phyloP scores from a whole-genome alignment of 2,329 filamentous ascomycete genomes.

The Apiospora sp. region DNA sequence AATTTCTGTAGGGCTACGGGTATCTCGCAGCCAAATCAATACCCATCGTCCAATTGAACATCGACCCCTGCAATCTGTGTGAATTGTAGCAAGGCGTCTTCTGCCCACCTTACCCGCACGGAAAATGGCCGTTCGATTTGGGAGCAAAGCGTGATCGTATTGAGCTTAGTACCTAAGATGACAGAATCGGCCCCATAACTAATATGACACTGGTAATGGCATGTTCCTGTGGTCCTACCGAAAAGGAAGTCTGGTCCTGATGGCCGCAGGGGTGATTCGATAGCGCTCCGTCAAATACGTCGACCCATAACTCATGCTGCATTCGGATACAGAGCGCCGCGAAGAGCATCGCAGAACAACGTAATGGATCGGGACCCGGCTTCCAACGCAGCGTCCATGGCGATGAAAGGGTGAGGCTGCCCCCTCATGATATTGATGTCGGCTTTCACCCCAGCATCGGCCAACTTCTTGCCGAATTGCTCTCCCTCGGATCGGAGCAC shows the following conservation, averaged over 20 bases:
- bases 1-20: background rate
- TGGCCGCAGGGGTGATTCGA: background rate
- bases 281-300: background rate
- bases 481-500: conserved; percentile 63
- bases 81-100: background rate
- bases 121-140: background rate
- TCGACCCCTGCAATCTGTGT: background rate
- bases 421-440: conserved; percentile 60
- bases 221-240: background rate
- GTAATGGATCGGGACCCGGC: conserved; percentile 60
- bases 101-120: background rate
- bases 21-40: background rate
- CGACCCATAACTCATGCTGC: background rate
- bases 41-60: background rate
- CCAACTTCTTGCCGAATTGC: conserved; percentile 57
- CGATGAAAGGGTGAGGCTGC: conserved; percentile 66
- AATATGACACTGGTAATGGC: background rate
- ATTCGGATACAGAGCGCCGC: conserved; percentile 32
- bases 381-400: conserved; percentile 63
- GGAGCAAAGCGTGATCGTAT: background rate
- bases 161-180: background rate
- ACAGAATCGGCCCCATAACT: background rate
- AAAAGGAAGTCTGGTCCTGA: background rate
- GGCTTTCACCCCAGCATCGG: conserved; percentile 53
- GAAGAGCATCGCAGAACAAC: conserved; percentile 44